Percentiles rank a stretch among this genome's conserved stretches.
Conservation (phyloP, 352 stramenopile species). For the Pythium rishiriense region DNA sequence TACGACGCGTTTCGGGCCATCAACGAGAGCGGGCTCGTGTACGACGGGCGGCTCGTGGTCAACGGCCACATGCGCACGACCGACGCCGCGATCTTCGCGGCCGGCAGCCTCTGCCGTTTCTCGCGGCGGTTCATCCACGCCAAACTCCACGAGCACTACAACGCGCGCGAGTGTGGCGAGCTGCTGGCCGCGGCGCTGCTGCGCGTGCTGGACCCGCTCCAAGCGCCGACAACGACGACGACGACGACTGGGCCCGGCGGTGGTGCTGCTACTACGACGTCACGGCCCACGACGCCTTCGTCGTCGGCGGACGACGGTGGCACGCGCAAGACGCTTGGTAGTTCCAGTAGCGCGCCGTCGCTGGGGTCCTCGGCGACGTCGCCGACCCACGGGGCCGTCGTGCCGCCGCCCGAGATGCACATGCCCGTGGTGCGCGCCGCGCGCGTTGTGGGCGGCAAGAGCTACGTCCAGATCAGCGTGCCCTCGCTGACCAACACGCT, state of each 20-base stretch:
- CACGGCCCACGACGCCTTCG: background rate
- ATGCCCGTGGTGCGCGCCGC: conserved; percentile 56
- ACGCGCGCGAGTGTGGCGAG: conserved; percentile 70
- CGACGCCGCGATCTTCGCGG: conserved; percentile 74
- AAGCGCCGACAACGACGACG: background rate
- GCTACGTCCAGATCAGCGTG: conserved; percentile 74
- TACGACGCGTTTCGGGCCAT: conserved; percentile 88
- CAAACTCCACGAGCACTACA: conserved; percentile 82
- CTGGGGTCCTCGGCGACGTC: conserved; percentile 1
- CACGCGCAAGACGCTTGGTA: conserved; percentile 18
- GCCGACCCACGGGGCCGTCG: conserved; percentile 23
- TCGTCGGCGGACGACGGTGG: no score
- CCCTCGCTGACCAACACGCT: conserved; percentile 69
- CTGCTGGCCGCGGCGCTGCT: conserved; percentile 66
- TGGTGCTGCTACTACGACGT: conserved; percentile 9
- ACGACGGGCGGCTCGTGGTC: conserved; percentile 91
- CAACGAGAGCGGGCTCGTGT: conserved; percentile 91
- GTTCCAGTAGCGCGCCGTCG: conserved; percentile 19
- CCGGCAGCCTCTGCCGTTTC: conserved; percentile 75
- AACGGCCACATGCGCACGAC: conserved; percentile 85
- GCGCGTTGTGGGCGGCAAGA: conserved; percentile 49
- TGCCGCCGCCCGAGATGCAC: conserved; percentile 67
- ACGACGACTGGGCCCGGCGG: background rate
- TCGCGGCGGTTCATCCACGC: conserved; percentile 76
- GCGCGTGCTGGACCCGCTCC: conserved; percentile 60